A percentile compares a stretch with the other conserved stretches of the same genome.
These are phyloP conservation scores for Coemansia pectinata DNA, from an alignment of 192 early-diverging fungal genomes.

Conservation along the genomic window DNA sequence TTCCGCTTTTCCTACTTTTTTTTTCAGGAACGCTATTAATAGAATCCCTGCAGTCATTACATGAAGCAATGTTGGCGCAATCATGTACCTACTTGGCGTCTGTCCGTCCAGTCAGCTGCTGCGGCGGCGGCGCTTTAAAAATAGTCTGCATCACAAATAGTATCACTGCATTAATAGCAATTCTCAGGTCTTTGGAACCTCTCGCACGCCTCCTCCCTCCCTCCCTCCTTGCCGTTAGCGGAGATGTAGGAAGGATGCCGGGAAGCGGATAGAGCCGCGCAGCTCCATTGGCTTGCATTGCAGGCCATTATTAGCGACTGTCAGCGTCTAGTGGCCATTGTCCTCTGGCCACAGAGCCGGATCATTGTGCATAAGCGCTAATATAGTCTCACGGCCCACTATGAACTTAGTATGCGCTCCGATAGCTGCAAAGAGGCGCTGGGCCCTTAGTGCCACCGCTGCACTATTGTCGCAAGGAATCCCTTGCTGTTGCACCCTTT, in stretches of 20 bases:
- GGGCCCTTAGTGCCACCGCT: background rate
- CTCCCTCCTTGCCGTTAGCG: background rate
- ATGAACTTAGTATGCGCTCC: background rate
- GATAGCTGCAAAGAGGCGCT: background rate
- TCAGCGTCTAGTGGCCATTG: background rate
- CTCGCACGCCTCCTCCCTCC: background rate
- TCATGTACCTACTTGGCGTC: background rate
- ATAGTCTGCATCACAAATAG: background rate
- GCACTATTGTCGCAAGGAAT: background rate
- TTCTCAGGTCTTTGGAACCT: background rate
- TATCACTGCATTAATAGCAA: background rate
- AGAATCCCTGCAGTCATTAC: slow-evolving; percentile 2
- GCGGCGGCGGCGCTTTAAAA: slow-evolving; percentile 8
- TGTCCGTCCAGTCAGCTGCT: background rate
- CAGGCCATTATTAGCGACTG: background rate
- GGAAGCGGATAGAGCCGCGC: slow-evolving; percentile 3
- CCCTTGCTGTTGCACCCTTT: background rate
- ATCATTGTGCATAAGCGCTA: background rate
- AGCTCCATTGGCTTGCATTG: slow-evolving; percentile 7
- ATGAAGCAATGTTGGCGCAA: background rate
- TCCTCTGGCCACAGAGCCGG: background rate
- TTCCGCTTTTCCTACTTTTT: background rate
- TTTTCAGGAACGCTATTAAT: slow-evolving; percentile 3
- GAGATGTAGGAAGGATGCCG: slow-evolving; percentile 1
- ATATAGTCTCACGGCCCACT: background rate